Evolutionary conservation across 1,284 basidiomycete genomes (phyloP), one percentile per base, ranked within the genome.

Genomic region (Tremellales sp.): DNA sequence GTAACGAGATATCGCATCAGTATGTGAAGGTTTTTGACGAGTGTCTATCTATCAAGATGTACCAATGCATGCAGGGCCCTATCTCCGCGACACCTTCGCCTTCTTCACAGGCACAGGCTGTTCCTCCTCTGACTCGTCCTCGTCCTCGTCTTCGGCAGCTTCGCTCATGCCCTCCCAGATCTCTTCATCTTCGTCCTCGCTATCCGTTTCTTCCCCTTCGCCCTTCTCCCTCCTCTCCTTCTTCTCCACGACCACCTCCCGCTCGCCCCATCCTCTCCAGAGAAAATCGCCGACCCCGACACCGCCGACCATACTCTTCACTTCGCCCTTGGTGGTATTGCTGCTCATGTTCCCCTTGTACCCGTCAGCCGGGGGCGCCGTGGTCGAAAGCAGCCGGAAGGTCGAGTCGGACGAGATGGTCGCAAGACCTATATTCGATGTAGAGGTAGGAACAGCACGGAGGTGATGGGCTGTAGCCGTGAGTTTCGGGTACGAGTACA

Each of bases 351-450:
- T 65, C 14, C 63, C 66, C 40, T 79, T 81, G 41, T 77, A 66
- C 21, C 70, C 71, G 45, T 77, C 54, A 3, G n/a, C 68, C 2
- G 63, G 35, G 0, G 81, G 82, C 5, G 81, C 72, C 37, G 78
- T 78, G 0, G 80, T 79, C 40, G 79, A 82, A 58, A 89, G 85
- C 18, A 91, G 70, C n/a, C 89, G 81, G 24, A 83, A 73, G 56
- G 69, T 68, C 5, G 69, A 65, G 45, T 74, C 73, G 14, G 67
- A 69, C 3, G 56, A 53, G 6, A 73, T 53, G 6, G 56, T 59
- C 7, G 66, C 57, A 32, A 73, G 54, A 4, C 65, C 64, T 3
- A 63, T n/a, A 19, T 42, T 28, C 49, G 46, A 36, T 13, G 36
- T 32, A 19, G 36, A 12, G 10, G 19, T 44, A 9, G 63, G 58